These are phyloP conservation scores for Oidiodendron maius DNA, from an alignment of 495 filamentous ascomycete genomes.

Conservation along the genomic window DNA sequence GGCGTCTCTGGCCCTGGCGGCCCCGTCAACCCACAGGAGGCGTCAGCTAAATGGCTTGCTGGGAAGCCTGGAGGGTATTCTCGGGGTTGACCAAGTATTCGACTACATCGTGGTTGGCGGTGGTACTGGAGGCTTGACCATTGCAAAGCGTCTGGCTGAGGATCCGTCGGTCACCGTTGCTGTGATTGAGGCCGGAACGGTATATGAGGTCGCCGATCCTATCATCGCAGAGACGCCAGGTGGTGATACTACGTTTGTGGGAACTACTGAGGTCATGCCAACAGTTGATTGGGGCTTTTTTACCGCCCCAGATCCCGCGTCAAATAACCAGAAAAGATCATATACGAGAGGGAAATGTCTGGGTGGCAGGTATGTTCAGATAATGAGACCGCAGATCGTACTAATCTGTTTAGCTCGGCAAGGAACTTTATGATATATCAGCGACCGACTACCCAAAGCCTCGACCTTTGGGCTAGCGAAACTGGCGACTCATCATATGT, in stretches of 20 bases:
- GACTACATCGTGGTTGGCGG: not conserved
- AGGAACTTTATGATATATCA: too few species aligned
- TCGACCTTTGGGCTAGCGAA: too few species aligned
- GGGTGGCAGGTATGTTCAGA: too few species aligned
- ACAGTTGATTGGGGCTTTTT: constrained; percentile 37
- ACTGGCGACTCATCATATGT: too few species aligned
- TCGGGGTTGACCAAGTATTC: constrained; percentile 1
- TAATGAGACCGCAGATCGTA: too few species aligned
- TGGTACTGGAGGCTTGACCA: not conserved
- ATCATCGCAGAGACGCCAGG: not conserved
- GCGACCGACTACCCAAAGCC: too few species aligned
- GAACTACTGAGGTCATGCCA: not conserved
- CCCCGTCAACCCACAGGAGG: too few species aligned
- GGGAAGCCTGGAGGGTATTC: not conserved
- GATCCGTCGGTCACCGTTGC: constrained; percentile 37
- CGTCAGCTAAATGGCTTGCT: too few species aligned
- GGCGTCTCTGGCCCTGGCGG: too few species aligned
- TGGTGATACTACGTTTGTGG: not conserved
- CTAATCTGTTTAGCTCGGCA: too few species aligned
- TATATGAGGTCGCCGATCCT: constrained; percentile 15
- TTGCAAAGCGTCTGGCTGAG: constrained; percentile 33
- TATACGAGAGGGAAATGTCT: too few species aligned
- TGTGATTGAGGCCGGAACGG: constrained; percentile 54
- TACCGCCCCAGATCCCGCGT: constrained; percentile 45
- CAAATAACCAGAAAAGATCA: constrained; percentile 22